Conservation (phyloP, 768 basidiomycete species). For the Sarcodon aspratus region DNA sequence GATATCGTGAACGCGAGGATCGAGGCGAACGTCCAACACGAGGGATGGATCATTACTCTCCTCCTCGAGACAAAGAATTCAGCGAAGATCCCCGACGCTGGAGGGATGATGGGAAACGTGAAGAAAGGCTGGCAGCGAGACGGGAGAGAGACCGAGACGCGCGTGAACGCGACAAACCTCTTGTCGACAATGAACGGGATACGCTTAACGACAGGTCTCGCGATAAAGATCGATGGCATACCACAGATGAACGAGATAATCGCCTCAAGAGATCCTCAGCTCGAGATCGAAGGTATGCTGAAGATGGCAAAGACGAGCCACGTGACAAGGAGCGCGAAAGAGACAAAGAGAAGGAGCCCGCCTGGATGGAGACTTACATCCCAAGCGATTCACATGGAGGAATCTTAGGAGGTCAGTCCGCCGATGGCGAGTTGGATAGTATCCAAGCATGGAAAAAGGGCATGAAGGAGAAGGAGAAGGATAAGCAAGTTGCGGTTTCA, state of each 20-base stretch:
- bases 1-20: constrained; percentile 22
- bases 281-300: constrained; percentile 48
- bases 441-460: constrained; percentile 86
- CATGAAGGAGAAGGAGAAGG: constrained; percentile 66
- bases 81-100: constrained; percentile 61
- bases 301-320: constrained; percentile 35
- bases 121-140: constrained; percentile 58
- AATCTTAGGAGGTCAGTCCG: constrained; percentile 49
- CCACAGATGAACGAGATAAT: constrained; percentile 58
- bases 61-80: constrained; percentile 30
- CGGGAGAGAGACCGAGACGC: constrained; percentile 37
- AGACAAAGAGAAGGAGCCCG: constrained; percentile 74
- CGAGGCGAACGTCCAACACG: constrained; percentile 20
- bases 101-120: constrained; percentile 76
- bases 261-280: constrained; percentile 47
- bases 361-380: constrained; percentile 88
- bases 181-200: constrained; percentile 29
- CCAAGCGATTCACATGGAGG: constrained; percentile 46
- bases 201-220: constrained; percentile 15
- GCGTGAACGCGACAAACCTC: constrained; percentile 24
- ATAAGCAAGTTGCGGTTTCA: constrained; percentile 22
- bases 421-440: constrained; percentile 63
- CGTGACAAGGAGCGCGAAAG: constrained; percentile 41
- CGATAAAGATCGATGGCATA: constrained; percentile 38
- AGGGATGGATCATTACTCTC: constrained; percentile 21